Conservation (phyloP, 306 rosid genomes). For the Prunus mira region DNA sequence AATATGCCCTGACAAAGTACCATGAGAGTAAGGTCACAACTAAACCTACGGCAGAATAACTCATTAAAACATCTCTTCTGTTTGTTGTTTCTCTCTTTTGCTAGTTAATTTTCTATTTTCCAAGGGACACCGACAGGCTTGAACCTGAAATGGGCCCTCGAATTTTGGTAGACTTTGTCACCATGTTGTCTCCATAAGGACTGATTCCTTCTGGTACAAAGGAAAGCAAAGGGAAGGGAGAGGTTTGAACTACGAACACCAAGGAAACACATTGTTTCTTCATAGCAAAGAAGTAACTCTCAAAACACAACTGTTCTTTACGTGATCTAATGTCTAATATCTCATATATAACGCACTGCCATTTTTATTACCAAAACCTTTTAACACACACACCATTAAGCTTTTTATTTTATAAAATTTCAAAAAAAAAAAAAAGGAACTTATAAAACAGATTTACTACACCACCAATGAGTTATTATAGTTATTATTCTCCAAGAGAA, state of each 20-base stretch:
- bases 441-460: not conserved
- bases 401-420: not conserved
- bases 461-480: not conserved
- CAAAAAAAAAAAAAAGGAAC: not conserved
- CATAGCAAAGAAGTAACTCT: not conserved
- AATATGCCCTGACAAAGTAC: not conserved
- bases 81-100: not conserved
- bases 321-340: not conserved
- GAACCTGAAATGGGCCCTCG: not conserved
- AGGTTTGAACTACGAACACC: not conserved
- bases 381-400: not conserved
- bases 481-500: not conserved
- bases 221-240: not conserved
- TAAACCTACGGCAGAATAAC: not conserved
- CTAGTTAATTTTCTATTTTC: not conserved
- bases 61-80: not conserved
- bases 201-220: not conserved
- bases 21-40: not conserved
- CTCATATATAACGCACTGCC: not conserved
- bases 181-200: not conserved
- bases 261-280: not conserved
- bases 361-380: not conserved
- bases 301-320: not conserved
- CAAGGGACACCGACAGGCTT: not conserved
- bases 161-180: slow-evolving; percentile 1